Evolutionary conservation across 352 stramenopile genomes (phyloP), one percentile per base, ranked within the genome.

Genomic region (Salisapilia sapeloensis): DNA sequence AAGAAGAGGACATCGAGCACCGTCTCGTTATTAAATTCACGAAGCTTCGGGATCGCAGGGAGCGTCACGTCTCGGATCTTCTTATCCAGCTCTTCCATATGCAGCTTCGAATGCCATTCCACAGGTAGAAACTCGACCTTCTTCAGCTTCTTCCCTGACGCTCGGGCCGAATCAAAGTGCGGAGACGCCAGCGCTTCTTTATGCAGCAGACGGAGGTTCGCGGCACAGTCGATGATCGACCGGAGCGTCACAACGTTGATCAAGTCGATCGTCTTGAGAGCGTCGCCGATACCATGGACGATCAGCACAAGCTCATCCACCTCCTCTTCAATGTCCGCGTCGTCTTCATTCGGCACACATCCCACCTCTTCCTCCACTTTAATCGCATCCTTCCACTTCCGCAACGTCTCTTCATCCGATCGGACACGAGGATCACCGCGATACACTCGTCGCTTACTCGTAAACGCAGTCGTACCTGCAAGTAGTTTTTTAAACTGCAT

Each of bases 1-100:
- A 94, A 96, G 39, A 92, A 92, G 5, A 94, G 56, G 15, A 93
- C 72, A 39, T 96, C 83, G 26, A 96, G 50, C 29, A 96, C 57
- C 2, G 83, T 93, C 43, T 95, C 85, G 48, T 96, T 96, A 10
- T 80, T 79, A 46, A 96, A 82, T 31, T 92, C 71, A 18, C 85
- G 60, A 40, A 96, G 48, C 34, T 93, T 84, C 3, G 86, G 86
- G 44, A 96, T 96, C 5, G 71, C 71, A 6, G 71, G 71, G 7
- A 86, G 40, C 19, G 71, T 86, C 32, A 84, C 65, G 26, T 81
- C 65, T 7, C 55, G 65, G 20, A 84, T 87, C 25, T 69, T 63
- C 12, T 53, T 41, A 33, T 83, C 67, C 2, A 86, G 31, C 7
- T 59, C 62, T 41, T 80, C 64, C 47, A 86, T 63, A 35, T 87